A percentile compares a stretch with the other conserved stretches of the same genome.
phyloP scores from a whole-genome alignment of 306 rosid species.

The Cucumis cinereus region DNA sequence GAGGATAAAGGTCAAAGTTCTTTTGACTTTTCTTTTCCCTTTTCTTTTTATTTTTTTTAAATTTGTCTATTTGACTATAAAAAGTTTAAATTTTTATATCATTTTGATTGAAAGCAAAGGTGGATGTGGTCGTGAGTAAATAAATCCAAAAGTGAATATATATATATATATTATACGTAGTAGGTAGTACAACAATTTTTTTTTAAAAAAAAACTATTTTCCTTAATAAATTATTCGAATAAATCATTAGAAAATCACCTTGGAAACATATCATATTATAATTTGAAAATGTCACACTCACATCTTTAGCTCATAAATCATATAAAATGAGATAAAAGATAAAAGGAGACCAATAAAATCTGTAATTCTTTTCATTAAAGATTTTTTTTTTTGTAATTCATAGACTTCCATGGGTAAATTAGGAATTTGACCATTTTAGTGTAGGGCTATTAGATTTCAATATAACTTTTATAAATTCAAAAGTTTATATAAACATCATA shows the following conservation, averaged over 20 bases:
- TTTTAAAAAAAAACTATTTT: too few species aligned
- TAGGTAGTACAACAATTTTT: neutral
- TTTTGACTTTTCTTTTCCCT: neutral
- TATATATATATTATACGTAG: neutral
- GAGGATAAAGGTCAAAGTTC: slow-evolving; percentile 4
- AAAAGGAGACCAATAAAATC: neutral
- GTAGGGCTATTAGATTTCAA: too few species aligned
- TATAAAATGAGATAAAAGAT: neutral
- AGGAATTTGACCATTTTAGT: neutral
- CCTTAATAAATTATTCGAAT: neutral
- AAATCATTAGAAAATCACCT: neutral
- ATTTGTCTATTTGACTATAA: slow-evolving; percentile 2
- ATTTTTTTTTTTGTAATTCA: neutral
- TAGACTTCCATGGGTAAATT: neutral
- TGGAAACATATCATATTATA: neutral
- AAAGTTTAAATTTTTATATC: neutral
- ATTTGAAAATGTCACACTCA: neutral
- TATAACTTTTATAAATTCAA: too few species aligned
- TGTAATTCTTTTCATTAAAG: neutral
- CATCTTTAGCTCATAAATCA: neutral
- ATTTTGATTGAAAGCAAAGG: neutral
- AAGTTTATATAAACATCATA: too few species aligned
- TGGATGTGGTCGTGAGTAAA: neutral
- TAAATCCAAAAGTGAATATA: neutral
- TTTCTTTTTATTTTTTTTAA: neutral